Evolutionary conservation across 306 rosid genomes (phyloP), one percentile per base, ranked within the genome.

Genomic region (Vigna nakashimae): DNA sequence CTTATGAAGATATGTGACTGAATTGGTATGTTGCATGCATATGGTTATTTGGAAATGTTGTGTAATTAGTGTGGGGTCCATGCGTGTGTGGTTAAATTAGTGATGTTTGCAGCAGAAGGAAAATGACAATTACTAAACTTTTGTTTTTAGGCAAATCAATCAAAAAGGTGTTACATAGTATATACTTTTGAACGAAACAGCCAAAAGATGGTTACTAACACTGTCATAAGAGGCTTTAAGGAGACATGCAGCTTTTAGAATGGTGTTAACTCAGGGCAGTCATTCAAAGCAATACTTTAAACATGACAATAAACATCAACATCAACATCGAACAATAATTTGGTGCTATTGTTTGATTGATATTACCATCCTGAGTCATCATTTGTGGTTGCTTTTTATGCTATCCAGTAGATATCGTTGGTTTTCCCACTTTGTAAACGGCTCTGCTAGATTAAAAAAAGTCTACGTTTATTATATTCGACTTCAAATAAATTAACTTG

Each of bases 221-320:
- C 53, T 71, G 52, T 43, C 40, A 30, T 17, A 59, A 73, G 76
- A 18, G 46, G 77, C 82, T 59, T 71, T 81, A 68, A 65, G 88
- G 81, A 85, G 84, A 75, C 80, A 76, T 49, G 51, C 49, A 46
- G 36, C 80, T 71, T 72, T 79, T 68, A 48, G 16, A 66, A 57
- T 20, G 80, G 64, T 75, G 65, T 64, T 57, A 72, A 75, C 57
- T 65, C 65, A 7, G 16, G 42, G 55, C 62, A 78, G 76, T 84
- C 80, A 86, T 71, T 72, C 74, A 52, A 79, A 68, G 34, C 74
- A 80, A 71, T 57, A 67, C n/a, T 79, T 73, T 73, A 69, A 80
- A 59, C 74, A 69, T 74, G 56, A 46, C 24, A 46, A 66, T 70
- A 36, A 56, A 59, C 51, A 84, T 52, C 85, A 65, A 77, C 51